Evolutionary conservation across 768 basidiomycete genomes (phyloP).

Genomic region (Pholiota molesta): DNA sequence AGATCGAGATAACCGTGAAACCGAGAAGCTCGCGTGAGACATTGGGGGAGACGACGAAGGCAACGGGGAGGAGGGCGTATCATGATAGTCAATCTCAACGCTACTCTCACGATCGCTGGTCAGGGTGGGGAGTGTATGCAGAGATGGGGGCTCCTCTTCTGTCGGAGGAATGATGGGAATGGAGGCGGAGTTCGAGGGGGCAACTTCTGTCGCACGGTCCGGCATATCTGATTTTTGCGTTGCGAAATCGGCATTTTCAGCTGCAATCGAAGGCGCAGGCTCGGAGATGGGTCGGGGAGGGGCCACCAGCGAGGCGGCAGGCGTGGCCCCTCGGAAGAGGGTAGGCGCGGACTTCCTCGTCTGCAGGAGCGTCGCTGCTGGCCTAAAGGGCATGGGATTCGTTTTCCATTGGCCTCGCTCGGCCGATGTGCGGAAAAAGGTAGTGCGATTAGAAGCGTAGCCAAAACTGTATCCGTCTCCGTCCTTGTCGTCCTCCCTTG

Average conservation of each 20-base stretch:
- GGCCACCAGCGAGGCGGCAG: conserved; percentile 22
- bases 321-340: conserved; percentile 32
- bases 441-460: conserved; percentile 39
- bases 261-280: conserved; percentile 31
- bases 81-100: conserved; percentile 29
- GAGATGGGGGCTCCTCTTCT: conserved; percentile 19
- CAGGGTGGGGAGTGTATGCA: conserved; percentile 30
- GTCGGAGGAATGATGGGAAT: conserved; percentile 13
- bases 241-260: conserved; percentile 16
- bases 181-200: conserved; percentile 18
- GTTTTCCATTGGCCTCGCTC: conserved; percentile 63
- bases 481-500: conserved; percentile 29
- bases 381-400: conserved; percentile 44
- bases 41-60: conserved; percentile 49
- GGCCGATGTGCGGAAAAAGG: conserved; percentile 57
- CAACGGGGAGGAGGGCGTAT: conserved; percentile 30
- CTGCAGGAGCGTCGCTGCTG: conserved; percentile 28
- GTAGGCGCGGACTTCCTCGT: conserved; percentile 38
- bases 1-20: conserved; percentile 40
- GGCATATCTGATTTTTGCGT: conserved; percentile 11
- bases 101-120: conserved; percentile 36
- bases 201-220: conserved; percentile 16
- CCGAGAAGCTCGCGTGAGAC: conserved; percentile 39
- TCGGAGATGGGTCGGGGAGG: conserved; percentile 40
- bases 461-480: conserved; percentile 31